Conservation (phyloP, 2,329 filamentous ascomycete species). For the Colletotrichum magnum region DNA sequence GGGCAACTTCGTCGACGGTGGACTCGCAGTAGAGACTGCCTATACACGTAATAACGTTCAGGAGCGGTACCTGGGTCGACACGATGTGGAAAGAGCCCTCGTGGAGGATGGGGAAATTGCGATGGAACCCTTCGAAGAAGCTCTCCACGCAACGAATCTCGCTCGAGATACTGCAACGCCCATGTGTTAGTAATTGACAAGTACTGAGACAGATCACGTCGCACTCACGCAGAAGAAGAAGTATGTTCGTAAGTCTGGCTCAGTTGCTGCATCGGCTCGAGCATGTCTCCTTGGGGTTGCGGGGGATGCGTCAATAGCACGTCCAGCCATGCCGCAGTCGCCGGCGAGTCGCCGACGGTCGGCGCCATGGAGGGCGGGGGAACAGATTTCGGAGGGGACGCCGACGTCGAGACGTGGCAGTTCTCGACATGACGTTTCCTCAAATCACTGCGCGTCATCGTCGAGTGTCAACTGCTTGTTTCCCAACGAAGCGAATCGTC, state of each 20-base stretch:
- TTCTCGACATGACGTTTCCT: constrained; percentile 29
- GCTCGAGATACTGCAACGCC: neutral
- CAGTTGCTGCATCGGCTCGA: constrained; percentile 17
- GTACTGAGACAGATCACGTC: no score
- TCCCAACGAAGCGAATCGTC: no score
- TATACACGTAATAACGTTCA: constrained; percentile 26
- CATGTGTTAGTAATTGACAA: neutral
- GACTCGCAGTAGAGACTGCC: constrained; percentile 33
- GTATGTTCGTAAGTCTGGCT: constrained; percentile 8
- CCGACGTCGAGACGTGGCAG: constrained; percentile 14
- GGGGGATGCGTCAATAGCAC: constrained; percentile 20
- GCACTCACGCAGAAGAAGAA: constrained; percentile 9
- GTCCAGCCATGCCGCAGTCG: constrained; percentile 27
- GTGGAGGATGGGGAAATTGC: constrained; percentile 22
- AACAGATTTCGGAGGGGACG: constrained; percentile 15
- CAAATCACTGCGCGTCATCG: constrained; percentile 2
- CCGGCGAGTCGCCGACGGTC: constrained; percentile 17
- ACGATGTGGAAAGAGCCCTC: constrained; percentile 28
- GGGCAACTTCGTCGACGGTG: neutral
- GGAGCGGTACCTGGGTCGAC: constrained; percentile 25
- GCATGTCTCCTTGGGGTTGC: constrained; percentile 9
- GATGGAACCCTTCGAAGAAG: constrained; percentile 29
- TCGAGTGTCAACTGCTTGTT: neutral
- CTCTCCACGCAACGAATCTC: constrained; percentile 29
- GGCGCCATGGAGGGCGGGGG: constrained; percentile 8